Conservation (phyloP, 2,329 filamentous ascomycete species). For the Sporothrix curviconia region DNA sequence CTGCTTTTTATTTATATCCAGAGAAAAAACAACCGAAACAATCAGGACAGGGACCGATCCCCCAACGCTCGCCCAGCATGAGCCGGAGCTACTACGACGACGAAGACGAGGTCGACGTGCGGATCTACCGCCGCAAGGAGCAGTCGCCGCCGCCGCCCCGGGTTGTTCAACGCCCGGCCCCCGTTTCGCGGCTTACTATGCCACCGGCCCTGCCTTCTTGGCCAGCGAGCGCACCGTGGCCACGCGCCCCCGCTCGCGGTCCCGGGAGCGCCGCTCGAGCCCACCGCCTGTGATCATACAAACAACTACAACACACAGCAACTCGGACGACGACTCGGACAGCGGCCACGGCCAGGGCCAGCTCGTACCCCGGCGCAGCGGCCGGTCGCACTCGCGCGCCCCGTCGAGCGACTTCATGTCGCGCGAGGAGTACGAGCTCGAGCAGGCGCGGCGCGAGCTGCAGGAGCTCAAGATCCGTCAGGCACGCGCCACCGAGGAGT, state of each 20-base stretch:
- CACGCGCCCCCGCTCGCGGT: conserved; percentile 36
- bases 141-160: conserved; percentile 26
- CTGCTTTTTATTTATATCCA: too few species aligned
- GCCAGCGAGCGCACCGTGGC: conserved; percentile 42
- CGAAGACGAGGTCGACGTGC: conserved; percentile 51
- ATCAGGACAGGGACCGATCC: too few species aligned
- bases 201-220: conserved; percentile 35
- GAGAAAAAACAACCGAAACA: too few species aligned
- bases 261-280: conserved; percentile 40
- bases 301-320: conserved; percentile 44
- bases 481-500: conserved; percentile 37
- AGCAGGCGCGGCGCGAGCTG: conserved; percentile 36
- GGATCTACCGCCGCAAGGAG: conserved; percentile 34
- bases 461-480: conserved; percentile 38
- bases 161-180: conserved; percentile 17
- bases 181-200: conserved; percentile 38
- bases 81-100: conserved; percentile 38
- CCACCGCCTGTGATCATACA: conserved; percentile 50
- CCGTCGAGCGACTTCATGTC: conserved; percentile 29
- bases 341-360: conserved; percentile 18
- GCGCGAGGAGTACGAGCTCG: conserved; percentile 35
- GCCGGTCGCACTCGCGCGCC: conserved; percentile 20
- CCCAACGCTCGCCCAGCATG: conserved; percentile 12
- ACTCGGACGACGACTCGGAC: conserved; percentile 36
- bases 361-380: conserved; percentile 28